Evolutionary conservation across 352 stramenopile genomes (phyloP).

Genomic region (Phytophthora colocasiae): DNA sequence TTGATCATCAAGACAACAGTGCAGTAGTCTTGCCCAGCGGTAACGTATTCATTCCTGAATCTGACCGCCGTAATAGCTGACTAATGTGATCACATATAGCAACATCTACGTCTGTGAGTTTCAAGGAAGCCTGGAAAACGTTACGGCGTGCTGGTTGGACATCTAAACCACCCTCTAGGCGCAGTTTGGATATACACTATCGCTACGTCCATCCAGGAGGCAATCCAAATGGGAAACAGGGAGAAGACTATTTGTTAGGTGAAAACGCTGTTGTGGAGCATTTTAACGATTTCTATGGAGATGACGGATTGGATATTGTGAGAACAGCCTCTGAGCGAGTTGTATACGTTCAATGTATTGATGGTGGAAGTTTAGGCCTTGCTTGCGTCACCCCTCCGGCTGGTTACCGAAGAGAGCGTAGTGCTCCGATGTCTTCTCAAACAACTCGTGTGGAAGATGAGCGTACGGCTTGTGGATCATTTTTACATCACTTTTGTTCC

Average conservation of each 20-base stretch:
- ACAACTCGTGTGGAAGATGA: too few relatives aligned
- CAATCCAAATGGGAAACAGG: background rate
- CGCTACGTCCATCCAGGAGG: background rate
- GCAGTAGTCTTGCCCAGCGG: too few relatives aligned
- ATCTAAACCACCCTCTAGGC: background rate
- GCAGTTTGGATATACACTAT: background rate
- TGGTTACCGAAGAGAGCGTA: too few relatives aligned
- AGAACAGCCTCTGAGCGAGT: background rate
- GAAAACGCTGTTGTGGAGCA: background rate
- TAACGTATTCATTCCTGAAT: too few relatives aligned
- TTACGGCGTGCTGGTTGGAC: background rate
- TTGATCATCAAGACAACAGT: too few relatives aligned
- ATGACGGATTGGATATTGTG: too few relatives aligned
- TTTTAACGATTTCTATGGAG: background rate
- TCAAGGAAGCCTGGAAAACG: background rate
- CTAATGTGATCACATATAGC: too few relatives aligned
- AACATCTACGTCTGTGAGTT: background rate
- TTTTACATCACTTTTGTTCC: background rate
- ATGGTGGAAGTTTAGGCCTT: too few relatives aligned
- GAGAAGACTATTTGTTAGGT: background rate
- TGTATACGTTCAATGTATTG: background rate
- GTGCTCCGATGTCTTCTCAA: too few relatives aligned
- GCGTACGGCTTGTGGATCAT: background rate
- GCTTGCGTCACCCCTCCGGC: too few relatives aligned
- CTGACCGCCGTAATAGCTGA: too few relatives aligned